Percentiles rank a stretch among this genome's conserved stretches.
These are phyloP conservation scores for Novymonas esmeraldas DNA, from an alignment of 208 protist species.

Conservation along the genomic window DNA sequence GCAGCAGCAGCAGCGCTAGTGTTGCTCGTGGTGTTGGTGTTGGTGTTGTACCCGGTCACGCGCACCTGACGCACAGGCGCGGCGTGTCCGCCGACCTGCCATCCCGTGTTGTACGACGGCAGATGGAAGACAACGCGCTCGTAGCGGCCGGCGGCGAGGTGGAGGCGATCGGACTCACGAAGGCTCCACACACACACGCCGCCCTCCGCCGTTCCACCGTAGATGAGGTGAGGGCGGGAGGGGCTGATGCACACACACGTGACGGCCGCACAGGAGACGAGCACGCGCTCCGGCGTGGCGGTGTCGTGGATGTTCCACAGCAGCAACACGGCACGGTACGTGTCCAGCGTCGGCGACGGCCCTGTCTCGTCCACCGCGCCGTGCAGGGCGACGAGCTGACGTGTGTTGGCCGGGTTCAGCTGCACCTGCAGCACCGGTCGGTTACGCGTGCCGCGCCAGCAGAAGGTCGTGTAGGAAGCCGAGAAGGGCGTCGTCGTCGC, in stretches of 20 bases:
- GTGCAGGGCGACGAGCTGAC: conserved; percentile 60
- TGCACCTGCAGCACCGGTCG: conserved; percentile 55
- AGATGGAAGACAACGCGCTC: conserved; percentile 50
- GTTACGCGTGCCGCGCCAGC: conserved; percentile 47
- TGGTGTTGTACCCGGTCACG: conserved; percentile 72
- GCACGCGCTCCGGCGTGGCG: conserved; percentile 59
- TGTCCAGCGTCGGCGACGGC: conserved; percentile 46
- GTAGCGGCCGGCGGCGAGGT: conserved; percentile 55
- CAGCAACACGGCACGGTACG: conserved; percentile 70
- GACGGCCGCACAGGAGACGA: conserved; percentile 56
- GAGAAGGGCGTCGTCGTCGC: conserved; percentile 64
- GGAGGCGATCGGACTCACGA: conserved; percentile 75
- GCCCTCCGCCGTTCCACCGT: conserved; percentile 74
- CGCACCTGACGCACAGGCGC: conserved; percentile 52
- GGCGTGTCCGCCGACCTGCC: conserved; percentile 70
- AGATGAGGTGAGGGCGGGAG: conserved; percentile 59
- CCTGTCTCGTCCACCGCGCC: conserved; percentile 33
- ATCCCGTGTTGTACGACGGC: conserved; percentile 76
- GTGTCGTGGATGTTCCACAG: conserved; percentile 76
- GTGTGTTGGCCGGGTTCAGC: conserved; percentile 48
- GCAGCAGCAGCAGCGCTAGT: no score
- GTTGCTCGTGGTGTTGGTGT: no score
- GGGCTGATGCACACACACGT: conserved; percentile 69
- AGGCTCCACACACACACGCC: conserved; percentile 76
- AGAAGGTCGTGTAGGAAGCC: conserved; percentile 49